These are phyloP conservation scores for Rhododendron henanense DNA, from an alignment of 148 eudicot species.

Conservation along the genomic window DNA sequence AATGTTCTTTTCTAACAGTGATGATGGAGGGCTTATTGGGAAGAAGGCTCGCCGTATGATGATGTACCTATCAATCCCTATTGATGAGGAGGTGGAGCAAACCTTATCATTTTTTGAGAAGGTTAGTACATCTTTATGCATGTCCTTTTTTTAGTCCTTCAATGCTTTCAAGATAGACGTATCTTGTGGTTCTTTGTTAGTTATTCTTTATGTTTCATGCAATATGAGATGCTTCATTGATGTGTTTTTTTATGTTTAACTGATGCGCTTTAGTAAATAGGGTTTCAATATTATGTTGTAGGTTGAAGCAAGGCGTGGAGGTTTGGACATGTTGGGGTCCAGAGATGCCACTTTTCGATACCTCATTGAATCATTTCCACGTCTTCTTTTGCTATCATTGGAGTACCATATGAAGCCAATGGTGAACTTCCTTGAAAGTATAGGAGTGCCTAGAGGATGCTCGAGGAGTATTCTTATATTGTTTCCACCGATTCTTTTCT, in stretches of 20 bases:
- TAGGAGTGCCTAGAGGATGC: conserved; percentile 51
- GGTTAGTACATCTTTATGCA: conserved; percentile 32
- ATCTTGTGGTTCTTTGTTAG: not conserved
- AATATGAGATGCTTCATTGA: conserved; percentile 5
- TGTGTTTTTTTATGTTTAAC: not conserved
- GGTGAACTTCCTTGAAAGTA: conserved; percentile 48
- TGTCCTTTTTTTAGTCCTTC: not conserved
- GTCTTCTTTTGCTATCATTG: conserved; percentile 62
- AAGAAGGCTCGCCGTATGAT: conserved; percentile 72
- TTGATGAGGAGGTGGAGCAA: conserved; percentile 79
- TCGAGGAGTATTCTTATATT: conserved; percentile 54
- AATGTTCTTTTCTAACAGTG: conserved; percentile 62
- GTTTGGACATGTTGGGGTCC: conserved; percentile 62
- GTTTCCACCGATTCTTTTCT: conserved; percentile 68
- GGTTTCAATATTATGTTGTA: conserved; percentile 16
- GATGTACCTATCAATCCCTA: conserved; percentile 61
- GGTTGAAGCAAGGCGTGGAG: conserved; percentile 94
- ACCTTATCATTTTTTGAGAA: conserved; percentile 80
- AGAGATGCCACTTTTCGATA: conserved; percentile 51
- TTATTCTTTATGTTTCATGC: not conserved
- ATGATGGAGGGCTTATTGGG: conserved; percentile 38
- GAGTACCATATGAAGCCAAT: conserved; percentile 43
- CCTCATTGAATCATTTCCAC: conserved; percentile 88
- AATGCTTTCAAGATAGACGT: not conserved
- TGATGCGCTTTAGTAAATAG: not conserved